These are phyloP conservation scores for Dictyostelium brefeldianum DNA, from an alignment of 78 protist species.

Conservation along the genomic window DNA sequence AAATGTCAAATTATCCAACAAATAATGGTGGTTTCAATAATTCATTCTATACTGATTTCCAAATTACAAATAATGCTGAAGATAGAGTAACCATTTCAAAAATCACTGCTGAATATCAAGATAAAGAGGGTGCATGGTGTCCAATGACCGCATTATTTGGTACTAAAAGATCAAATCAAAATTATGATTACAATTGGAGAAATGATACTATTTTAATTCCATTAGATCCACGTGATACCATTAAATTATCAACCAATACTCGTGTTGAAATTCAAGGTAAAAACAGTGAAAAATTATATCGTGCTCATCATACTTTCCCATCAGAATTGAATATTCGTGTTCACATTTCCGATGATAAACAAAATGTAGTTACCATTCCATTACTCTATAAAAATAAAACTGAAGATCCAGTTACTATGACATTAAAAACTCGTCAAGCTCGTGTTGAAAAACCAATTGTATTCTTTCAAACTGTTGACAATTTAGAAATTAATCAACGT, in stretches of 20 bases:
- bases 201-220: constrained; percentile 21
- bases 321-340: constrained; percentile 11
- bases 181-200: constrained; percentile 48
- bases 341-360: background rate
- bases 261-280: constrained; percentile 16
- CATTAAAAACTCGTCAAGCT: background rate
- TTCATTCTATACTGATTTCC: constrained; percentile 60
- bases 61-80: constrained; percentile 36
- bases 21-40: constrained; percentile 2
- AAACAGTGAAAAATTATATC: constrained; percentile 9
- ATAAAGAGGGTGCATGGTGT: constrained; percentile 34
- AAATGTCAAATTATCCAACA: background rate
- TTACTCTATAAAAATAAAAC: constrained; percentile 51
- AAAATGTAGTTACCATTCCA: constrained; percentile 50
- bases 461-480: constrained; percentile 63
- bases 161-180: background rate
- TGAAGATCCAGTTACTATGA: constrained; percentile 34
- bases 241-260: constrained; percentile 34
- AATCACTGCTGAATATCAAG: constrained; percentile 44
- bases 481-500: background rate
- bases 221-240: constrained; percentile 24
- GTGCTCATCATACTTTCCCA: constrained; percentile 38
- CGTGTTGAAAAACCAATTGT: constrained; percentile 18
- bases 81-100: constrained; percentile 35
- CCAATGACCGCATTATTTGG: constrained; percentile 44